Conservation (phyloP, 169 alveolate genomes). For the Plasmodium ovale region DNA sequence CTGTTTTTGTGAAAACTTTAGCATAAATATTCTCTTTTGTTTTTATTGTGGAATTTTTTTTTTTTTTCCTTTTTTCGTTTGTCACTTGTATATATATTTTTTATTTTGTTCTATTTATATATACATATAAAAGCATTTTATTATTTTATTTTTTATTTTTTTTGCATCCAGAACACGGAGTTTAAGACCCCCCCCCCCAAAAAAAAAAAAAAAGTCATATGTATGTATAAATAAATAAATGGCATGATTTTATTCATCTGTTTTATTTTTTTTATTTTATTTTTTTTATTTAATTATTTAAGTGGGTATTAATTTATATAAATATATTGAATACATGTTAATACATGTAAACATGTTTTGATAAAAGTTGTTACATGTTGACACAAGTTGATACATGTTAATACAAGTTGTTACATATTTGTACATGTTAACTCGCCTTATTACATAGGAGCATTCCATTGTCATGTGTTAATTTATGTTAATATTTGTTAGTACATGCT, state of each 20-base stretch:
- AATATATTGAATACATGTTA: not conserved
- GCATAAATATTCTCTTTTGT: not conserved
- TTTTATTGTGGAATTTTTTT: not conserved
- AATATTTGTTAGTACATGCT: not conserved
- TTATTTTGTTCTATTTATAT: constrained; percentile 21
- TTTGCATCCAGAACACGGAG: not conserved
- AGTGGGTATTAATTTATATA: not conserved
- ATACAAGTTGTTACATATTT: not conserved
- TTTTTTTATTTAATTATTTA: not conserved
- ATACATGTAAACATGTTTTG: not conserved
- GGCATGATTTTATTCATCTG: constrained; percentile 2
- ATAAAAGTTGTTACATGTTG: not conserved
- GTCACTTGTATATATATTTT: not conserved
- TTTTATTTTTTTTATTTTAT: not conserved
- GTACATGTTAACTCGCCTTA: not conserved
- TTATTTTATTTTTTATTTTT: too few species aligned
- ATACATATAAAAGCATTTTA: not conserved
- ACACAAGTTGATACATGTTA: constrained; percentile 9
- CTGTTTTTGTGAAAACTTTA: constrained; percentile 27
- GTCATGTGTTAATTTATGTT: not conserved
- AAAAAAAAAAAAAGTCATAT: constrained; percentile 4
- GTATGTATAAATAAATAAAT: constrained; percentile 12
- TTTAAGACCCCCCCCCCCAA: not conserved
- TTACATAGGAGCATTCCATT: not conserved
- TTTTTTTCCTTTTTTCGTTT: constrained; percentile 1